phyloP scores from a whole-genome alignment of 2,329 filamentous ascomycete genomes.

The Fusarium secorum region DNA sequence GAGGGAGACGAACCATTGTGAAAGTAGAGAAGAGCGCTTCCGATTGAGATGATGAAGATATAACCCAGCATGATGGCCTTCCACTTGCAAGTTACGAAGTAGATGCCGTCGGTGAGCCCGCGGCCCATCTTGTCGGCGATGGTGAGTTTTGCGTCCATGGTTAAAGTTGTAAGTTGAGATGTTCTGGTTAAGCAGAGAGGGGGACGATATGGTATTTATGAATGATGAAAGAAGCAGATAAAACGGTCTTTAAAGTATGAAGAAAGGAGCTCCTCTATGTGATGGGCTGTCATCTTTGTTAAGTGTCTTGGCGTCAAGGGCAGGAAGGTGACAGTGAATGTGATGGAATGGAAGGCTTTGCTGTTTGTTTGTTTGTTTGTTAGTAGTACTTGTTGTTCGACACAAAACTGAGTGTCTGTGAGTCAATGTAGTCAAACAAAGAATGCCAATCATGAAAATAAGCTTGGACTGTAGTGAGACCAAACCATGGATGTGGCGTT shows the following conservation, averaged over 20 bases:
- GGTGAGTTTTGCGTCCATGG: slow-evolving; percentile 3
- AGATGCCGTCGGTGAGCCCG: slow-evolving; percentile 3
- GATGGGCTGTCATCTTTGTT: background rate
- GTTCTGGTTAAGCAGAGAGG: background rate
- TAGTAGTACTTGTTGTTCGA: background rate
- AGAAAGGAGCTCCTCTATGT: no score
- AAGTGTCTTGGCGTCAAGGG: background rate
- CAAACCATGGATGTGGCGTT: background rate
- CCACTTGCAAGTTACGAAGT: slow-evolving; percentile 2
- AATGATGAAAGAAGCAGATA: background rate
- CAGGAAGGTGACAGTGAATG: no score
- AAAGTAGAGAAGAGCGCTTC: slow-evolving; percentile 10
- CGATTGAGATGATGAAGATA: slow-evolving; percentile 1
- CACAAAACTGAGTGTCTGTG: background rate
- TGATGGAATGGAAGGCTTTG: background rate
- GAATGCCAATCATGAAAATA: background rate
- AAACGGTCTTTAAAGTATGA: background rate
- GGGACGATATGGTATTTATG: background rate
- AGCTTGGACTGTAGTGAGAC: background rate
- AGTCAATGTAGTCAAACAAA: background rate
- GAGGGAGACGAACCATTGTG: background rate
- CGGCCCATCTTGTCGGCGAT: slow-evolving; percentile 20
- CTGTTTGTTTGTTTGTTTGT: background rate
- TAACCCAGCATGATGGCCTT: slow-evolving; percentile 9
- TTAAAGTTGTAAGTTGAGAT: background rate